These are phyloP conservation scores for Hansenula sp. DNA, from an alignment of 1,139 yeast genomes.

Conservation along the genomic window DNA sequence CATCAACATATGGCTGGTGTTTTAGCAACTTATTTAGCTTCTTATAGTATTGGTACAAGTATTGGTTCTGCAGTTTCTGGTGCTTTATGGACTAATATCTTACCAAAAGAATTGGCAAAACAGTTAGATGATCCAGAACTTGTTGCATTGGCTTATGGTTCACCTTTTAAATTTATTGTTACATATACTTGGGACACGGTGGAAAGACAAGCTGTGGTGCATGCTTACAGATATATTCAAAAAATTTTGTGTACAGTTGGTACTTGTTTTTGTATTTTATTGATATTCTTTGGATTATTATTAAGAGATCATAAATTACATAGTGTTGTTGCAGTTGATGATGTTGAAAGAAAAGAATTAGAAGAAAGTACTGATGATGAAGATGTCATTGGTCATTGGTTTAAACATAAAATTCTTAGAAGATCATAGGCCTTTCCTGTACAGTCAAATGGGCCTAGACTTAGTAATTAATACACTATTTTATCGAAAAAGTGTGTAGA, in stretches of 20 bases:
- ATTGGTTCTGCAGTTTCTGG: conserved; percentile 35
- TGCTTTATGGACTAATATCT: conserved; percentile 52
- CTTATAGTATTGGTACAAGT: conserved; percentile 52
- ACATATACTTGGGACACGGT: conserved; percentile 52
- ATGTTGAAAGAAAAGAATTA: conserved; percentile 8
- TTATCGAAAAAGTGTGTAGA: too few species aligned
- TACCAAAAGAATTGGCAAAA: conserved; percentile 31
- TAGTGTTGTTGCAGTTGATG: conserved; percentile 21
- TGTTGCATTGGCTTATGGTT: conserved; percentile 37
- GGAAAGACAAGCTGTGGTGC: conserved; percentile 47
- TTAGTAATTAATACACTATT: too few species aligned
- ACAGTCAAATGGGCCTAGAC: too few species aligned
- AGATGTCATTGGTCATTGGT: conserved; percentile 2
- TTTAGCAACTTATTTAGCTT: conserved; percentile 47
- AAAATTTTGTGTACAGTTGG: conserved; percentile 52
- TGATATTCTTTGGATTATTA: conserved; percentile 40
- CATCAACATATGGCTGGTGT: conserved; percentile 57
- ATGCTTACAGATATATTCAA: conserved; percentile 54
- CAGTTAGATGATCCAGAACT: conserved; percentile 17
- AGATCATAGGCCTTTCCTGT: too few species aligned
- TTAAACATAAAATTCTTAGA: neutral
- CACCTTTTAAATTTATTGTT: conserved; percentile 42
- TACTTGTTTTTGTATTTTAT: conserved; percentile 48
- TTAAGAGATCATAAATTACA: conserved; percentile 47
- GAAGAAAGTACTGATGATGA: conserved; percentile 3